phyloP scores from a whole-genome alignment of 179 eudicot genomes.

The Actinidia arguta region DNA sequence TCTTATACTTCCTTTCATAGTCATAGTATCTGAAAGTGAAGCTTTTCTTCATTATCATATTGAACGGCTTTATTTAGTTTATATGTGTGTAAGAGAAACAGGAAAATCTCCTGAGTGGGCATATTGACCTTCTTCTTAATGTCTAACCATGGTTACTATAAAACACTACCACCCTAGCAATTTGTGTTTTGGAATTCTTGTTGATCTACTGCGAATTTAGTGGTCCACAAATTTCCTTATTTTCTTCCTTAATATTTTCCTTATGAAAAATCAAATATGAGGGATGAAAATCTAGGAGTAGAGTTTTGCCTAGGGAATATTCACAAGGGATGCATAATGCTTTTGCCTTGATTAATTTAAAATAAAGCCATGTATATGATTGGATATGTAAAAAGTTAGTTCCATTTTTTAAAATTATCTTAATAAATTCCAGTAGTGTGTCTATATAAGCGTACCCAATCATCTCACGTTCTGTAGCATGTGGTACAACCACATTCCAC shows the following conservation, averaged over 20 bases:
- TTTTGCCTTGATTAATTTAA: too few species aligned
- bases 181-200: background rate
- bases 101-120: background rate
- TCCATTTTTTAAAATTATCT: background rate
- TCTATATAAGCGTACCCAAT: background rate
- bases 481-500: background rate
- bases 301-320: background rate
- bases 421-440: background rate
- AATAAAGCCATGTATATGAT: too few species aligned
- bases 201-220: background rate
- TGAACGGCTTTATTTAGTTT: background rate
- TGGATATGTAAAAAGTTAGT: too few species aligned
- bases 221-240: background rate
- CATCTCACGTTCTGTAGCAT: background rate
- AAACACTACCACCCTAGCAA: background rate
- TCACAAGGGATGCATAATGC: too few species aligned
- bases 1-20: background rate
- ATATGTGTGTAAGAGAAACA: background rate
- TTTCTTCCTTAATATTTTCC: background rate
- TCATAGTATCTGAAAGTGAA: background rate
- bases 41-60: background rate
- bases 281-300: constrained; percentile 1
- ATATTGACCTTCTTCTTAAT: background rate
- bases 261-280: background rate
- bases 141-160: background rate